A percentile compares a stretch with the other conserved stretches of the same genome.
These are phyloP conservation scores for Trichoderma polysporum DNA, from an alignment of 2,329 filamentous ascomycete species.

Conservation along the genomic window DNA sequence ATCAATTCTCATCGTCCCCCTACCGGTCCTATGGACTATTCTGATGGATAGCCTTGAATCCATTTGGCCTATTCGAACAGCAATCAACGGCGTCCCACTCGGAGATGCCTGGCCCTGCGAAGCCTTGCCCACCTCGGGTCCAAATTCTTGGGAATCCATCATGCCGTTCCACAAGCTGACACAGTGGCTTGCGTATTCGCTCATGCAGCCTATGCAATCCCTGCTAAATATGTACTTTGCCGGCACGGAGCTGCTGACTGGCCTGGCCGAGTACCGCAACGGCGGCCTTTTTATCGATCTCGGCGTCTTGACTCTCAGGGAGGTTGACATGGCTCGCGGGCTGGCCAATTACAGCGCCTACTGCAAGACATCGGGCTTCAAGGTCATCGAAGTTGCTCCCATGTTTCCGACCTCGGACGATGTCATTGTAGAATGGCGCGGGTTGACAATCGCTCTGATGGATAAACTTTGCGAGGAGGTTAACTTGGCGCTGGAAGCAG, in stretches of 20 bases:
- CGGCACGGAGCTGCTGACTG: slow-evolving; percentile 78
- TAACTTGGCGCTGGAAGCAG: slow-evolving; percentile 61
- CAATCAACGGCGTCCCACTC: slow-evolving; percentile 80
- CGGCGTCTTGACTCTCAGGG: slow-evolving; percentile 75
- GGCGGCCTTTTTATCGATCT: slow-evolving; percentile 85
- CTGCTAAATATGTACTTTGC: slow-evolving; percentile 78
- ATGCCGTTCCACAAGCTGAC: slow-evolving; percentile 92
- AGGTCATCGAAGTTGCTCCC: slow-evolving; percentile 54
- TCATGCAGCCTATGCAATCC: slow-evolving; percentile 87
- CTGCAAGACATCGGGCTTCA: slow-evolving; percentile 68
- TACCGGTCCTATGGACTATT: slow-evolving; percentile 87
- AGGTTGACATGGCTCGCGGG: slow-evolving; percentile 67
- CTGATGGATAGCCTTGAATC: slow-evolving; percentile 82
- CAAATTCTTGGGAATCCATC: slow-evolving; percentile 69
- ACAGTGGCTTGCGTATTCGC: slow-evolving; percentile 90
- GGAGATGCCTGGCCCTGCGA: slow-evolving; percentile 94
- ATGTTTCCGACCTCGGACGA: slow-evolving; percentile 61
- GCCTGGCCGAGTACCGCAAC: slow-evolving; percentile 88
- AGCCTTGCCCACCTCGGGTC: slow-evolving; percentile 65
- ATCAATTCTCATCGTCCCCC: slow-evolving; percentile 79
- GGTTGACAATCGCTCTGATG: slow-evolving; percentile 60
- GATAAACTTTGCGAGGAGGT: slow-evolving; percentile 54
- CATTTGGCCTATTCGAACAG: slow-evolving; percentile 88
- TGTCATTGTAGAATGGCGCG: slow-evolving; percentile 66
- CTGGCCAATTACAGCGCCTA: slow-evolving; percentile 63